Evolutionary conservation across 305 asterid species (phyloP).

Genomic region (Solanum hybrid): DNA sequence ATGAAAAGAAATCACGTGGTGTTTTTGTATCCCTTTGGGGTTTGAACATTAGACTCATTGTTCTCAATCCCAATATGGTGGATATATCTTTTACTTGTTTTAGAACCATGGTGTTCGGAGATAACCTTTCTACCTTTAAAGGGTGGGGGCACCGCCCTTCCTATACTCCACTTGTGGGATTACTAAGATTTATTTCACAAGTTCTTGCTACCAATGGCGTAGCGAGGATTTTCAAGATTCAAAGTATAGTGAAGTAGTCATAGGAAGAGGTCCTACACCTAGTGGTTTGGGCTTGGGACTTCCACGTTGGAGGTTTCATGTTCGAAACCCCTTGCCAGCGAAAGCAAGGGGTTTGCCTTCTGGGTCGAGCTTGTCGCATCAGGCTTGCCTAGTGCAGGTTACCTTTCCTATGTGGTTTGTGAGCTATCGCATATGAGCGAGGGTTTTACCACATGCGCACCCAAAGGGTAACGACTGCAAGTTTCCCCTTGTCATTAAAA

Average conservation of each 20-base stretch:
- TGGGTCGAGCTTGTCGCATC: neutral
- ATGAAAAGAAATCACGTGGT: neutral
- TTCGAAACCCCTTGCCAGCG: neutral
- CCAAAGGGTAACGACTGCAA: neutral
- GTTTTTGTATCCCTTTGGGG: neutral
- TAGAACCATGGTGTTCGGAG: neutral
- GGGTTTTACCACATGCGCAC: neutral
- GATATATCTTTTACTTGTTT: neutral
- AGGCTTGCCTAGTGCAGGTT: neutral
- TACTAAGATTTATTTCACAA: neutral
- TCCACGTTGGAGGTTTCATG: neutral
- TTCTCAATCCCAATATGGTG: neutral
- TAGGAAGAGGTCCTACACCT: neutral
- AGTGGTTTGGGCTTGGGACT: neutral
- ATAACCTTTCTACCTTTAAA: neutral
- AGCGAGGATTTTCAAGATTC: neutral
- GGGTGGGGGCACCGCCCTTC: neutral
- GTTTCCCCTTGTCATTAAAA: neutral
- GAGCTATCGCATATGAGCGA: neutral
- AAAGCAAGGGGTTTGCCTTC: neutral
- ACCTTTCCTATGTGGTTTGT: neutral
- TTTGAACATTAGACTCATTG: neutral
- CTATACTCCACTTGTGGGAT: neutral
- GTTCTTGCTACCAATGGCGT: neutral
- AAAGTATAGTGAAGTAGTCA: neutral